Percentiles rank a stretch among this genome's conserved stretches.
phyloP scores from a whole-genome alignment of 768 basidiomycete species.

The Kwoniella heveanensis region DNA sequence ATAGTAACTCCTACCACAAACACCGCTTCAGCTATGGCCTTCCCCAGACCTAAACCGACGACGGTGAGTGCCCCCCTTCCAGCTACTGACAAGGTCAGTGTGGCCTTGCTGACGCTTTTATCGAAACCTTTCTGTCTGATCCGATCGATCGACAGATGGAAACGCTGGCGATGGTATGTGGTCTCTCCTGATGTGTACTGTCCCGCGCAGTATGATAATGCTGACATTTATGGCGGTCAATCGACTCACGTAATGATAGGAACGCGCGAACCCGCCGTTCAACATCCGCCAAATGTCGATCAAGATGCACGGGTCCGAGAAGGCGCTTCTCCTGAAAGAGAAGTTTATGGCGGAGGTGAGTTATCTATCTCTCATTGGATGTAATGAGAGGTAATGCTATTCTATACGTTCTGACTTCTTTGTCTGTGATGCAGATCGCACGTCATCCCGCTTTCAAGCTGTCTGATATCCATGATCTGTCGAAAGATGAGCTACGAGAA shows the following conservation, averaged over 20 bases:
- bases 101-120: constrained; percentile 8
- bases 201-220: no score
- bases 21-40: no score
- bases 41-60: constrained; percentile 50
- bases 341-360: constrained; percentile 56
- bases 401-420: not conserved
- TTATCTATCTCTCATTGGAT: no score
- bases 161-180: constrained; percentile 50
- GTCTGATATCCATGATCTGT: constrained; percentile 57
- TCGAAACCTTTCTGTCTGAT: not conserved
- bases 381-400: no score
- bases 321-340: constrained; percentile 53
- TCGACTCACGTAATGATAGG: constrained; percentile 29
- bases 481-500: constrained; percentile 55
- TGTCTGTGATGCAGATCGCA: constrained; percentile 55
- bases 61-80: constrained; percentile 37
- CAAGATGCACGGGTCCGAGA: constrained; percentile 55
- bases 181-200: no score
- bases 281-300: constrained; percentile 52
- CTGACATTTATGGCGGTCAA: no score
- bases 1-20: no score
- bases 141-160: constrained; percentile 37
- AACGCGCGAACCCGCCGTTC: constrained; percentile 53
- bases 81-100: not conserved
- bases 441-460: constrained; percentile 57